Percentiles rank a stretch among this genome's conserved stretches.
phyloP scores from a whole-genome alignment of 371 early-diverging fungal species.

The Capillidium heterosporum region DNA sequence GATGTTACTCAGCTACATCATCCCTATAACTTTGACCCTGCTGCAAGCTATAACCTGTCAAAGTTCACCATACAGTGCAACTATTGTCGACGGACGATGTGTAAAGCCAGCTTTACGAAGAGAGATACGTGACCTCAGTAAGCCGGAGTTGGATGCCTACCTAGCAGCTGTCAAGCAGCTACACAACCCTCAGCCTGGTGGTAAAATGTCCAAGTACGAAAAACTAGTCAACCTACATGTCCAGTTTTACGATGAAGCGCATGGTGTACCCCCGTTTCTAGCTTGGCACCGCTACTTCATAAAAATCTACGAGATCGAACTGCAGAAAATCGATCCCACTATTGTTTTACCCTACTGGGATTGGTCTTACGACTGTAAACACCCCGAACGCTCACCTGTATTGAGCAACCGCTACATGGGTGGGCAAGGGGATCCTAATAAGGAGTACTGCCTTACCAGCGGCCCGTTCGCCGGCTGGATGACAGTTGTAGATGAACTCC shows the following conservation, averaged over 20 bases:
- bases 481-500: conserved; percentile 7
- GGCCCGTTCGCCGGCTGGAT: background rate
- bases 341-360: conserved; percentile 3
- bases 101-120: background rate
- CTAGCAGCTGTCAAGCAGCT: background rate
- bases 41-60: too few relatives aligned
- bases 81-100: background rate
- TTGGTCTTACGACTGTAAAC: background rate
- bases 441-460: background rate
- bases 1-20: too few relatives aligned
- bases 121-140: background rate
- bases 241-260: background rate
- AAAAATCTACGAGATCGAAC: background rate
- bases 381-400: background rate
- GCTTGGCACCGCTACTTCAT: conserved; percentile 3
- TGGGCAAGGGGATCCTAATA: background rate
- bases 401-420: background rate
- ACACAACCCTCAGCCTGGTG: background rate
- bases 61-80: too few relatives aligned
- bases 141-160: background rate
- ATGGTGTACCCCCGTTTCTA: background rate
- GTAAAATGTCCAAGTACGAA: background rate
- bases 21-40: too few relatives aligned
- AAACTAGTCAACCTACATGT: background rate
- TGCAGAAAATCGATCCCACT: background rate